Percentiles rank a stretch among this genome's conserved stretches.
Conservation (phyloP, 495 filamentous ascomycete species). For the Daldinia grandis region DNA sequence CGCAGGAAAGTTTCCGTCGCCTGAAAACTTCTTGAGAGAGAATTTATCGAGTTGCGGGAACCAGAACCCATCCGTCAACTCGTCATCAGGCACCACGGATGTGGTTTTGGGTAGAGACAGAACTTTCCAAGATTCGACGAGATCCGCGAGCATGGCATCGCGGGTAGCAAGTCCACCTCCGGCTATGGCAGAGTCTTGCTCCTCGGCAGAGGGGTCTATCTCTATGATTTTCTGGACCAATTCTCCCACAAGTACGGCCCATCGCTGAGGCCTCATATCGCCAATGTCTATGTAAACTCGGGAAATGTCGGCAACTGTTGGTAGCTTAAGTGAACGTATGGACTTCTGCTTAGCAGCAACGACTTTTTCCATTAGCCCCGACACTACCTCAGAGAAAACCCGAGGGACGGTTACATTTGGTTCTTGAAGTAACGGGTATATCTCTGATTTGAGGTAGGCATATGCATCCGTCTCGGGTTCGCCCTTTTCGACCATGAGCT, state of each 20-base stretch:
- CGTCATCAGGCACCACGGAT: constrained; percentile 3
- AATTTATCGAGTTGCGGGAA: constrained; percentile 34
- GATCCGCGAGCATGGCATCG: constrained; percentile 49
- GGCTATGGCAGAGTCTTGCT: constrained; percentile 28
- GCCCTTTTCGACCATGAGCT: constrained; percentile 48
- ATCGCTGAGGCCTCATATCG: constrained; percentile 42
- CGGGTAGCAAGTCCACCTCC: constrained; percentile 42
- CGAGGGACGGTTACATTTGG: constrained; percentile 29
- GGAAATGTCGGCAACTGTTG: constrained; percentile 52
- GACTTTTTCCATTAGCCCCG: constrained; percentile 42
- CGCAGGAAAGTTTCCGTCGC: constrained; percentile 27
- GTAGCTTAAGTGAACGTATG: constrained; percentile 47
- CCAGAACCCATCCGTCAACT: constrained; percentile 36
- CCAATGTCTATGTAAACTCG: constrained; percentile 47
- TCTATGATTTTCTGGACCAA: constrained; percentile 47
- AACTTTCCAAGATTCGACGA: constrained; percentile 52
- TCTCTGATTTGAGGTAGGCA: constrained; percentile 50
- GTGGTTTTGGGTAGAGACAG: constrained; percentile 41
- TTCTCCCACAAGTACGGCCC: constrained; percentile 47
- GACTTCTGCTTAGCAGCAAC: constrained; percentile 45
- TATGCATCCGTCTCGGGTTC: constrained; percentile 46
- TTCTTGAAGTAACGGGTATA: constrained; percentile 44
- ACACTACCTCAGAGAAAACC: constrained; percentile 33
- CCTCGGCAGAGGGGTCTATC: constrained; percentile 36
- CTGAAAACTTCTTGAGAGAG: constrained; percentile 16